Conservation (phyloP, 2,329 filamentous ascomycete species). For the Alternaria sp. region DNA sequence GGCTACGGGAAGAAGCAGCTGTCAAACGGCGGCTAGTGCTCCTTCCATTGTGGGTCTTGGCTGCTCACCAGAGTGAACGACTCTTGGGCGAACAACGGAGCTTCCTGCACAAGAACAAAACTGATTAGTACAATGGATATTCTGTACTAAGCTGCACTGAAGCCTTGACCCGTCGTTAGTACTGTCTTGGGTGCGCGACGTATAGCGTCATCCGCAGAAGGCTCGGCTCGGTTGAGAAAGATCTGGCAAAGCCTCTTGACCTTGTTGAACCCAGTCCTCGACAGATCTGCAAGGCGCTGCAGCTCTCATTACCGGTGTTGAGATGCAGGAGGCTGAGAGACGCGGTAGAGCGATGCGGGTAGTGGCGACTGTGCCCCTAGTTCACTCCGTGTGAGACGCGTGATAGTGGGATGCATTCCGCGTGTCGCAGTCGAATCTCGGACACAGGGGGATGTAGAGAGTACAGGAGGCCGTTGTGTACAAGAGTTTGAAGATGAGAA, state of each 20-base stretch:
- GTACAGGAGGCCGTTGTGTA: not conserved
- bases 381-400: not conserved
- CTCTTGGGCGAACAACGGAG: not conserved
- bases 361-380: slow-evolving; percentile 1
- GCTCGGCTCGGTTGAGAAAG: not conserved
- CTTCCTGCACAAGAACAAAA: not conserved
- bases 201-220: not conserved
- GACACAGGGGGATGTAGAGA: not conserved
- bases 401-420: not conserved
- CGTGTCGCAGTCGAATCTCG: not conserved
- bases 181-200: not conserved
- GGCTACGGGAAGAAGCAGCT: not conserved
- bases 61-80: slow-evolving; percentile 4
- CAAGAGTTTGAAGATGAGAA: slow-evolving; percentile 7
- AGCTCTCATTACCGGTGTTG: not conserved
- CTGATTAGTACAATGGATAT: not conserved
- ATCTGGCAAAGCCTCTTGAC: not conserved
- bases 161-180: not conserved
- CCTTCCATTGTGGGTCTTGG: not conserved
- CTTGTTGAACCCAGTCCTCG: not conserved
- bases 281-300: not conserved
- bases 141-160: not conserved
- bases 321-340: not conserved
- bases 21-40: slow-evolving; percentile 1
- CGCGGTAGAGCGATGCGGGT: not conserved